Conservation (phyloP, 2,329 filamentous ascomycete genomes). For the Trichoderma lentiforme region DNA sequence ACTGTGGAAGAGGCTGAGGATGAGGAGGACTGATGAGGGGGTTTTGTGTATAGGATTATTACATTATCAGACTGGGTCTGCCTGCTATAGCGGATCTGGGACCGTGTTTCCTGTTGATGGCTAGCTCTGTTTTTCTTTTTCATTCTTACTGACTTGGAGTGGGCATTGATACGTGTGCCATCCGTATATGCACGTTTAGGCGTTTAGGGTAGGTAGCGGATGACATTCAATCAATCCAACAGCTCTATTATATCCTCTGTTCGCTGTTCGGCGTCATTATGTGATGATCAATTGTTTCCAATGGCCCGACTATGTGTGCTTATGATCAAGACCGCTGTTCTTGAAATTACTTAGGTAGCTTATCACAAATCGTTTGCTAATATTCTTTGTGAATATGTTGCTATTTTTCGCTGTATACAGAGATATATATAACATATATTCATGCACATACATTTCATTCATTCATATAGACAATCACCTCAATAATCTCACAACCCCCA, state of each 20-base stretch:
- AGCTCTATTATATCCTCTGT: neutral
- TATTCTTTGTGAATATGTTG: no score
- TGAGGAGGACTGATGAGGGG: slow-evolving; percentile 30
- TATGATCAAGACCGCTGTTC: neutral
- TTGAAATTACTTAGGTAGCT: neutral
- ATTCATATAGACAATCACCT: neutral
- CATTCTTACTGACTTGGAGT: neutral
- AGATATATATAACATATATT: neutral
- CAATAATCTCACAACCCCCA: neutral
- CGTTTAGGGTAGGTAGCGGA: neutral
- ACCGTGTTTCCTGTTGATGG: neutral
- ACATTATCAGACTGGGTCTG: neutral
- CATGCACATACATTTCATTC: neutral
- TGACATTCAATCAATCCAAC: neutral
- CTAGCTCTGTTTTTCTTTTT: neutral
- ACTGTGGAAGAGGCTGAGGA: slow-evolving; percentile 46
- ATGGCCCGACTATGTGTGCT: neutral
- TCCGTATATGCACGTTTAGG: neutral
- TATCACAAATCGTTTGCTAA: no score
- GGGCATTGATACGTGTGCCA: neutral
- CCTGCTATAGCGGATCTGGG: neutral
- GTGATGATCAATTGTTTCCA: neutral
- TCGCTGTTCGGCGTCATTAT: neutral
- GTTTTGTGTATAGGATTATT: neutral
- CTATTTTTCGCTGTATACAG: no score